Evolutionary conservation across 306 rosid species (phyloP).

Genomic region (Cyamopsis tetragonoloba): DNA sequence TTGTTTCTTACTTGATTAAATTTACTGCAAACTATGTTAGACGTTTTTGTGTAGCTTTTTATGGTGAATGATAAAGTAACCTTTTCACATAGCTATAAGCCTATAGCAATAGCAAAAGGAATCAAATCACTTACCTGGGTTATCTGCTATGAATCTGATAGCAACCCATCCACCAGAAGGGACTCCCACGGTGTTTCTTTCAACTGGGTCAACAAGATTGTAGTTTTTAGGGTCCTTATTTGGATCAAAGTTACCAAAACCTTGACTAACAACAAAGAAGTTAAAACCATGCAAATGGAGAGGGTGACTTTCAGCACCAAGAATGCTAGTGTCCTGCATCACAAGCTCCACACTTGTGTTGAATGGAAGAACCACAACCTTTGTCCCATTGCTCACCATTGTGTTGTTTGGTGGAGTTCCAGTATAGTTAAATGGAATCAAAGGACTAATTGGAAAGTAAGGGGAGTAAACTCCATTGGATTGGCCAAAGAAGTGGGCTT

Average conservation of each 20-base stretch:
- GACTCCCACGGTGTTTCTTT: constrained; percentile 54
- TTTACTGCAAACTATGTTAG: too few relatives aligned
- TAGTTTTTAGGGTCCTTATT: constrained; percentile 43
- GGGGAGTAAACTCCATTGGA: constrained; percentile 41
- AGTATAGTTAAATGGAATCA: constrained; percentile 47
- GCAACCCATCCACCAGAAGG: constrained; percentile 78
- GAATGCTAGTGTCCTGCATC: constrained; percentile 59
- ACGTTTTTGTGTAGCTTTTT: too few relatives aligned
- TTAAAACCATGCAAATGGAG: constrained; percentile 70
- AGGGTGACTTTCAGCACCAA: constrained; percentile 60
- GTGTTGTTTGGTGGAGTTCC: constrained; percentile 59
- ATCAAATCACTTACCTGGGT: constrained; percentile 42
- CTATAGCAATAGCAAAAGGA: neutral
- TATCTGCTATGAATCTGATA: constrained; percentile 56
- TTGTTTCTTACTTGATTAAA: too few relatives aligned
- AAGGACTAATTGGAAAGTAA: constrained; percentile 38
- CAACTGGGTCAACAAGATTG: constrained; percentile 58
- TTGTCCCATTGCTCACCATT: constrained; percentile 59
- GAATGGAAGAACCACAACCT: constrained; percentile 48
- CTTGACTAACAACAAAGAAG: constrained; percentile 67
- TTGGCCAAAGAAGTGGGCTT: constrained; percentile 49
- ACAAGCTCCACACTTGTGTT: constrained; percentile 58
- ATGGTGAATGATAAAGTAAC: too few relatives aligned
- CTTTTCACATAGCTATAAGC: neutral
- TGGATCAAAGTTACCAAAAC: constrained; percentile 59